phyloP scores from a whole-genome alignment of 371 early-diverging fungal species.

The Actinomortierella wolfii region DNA sequence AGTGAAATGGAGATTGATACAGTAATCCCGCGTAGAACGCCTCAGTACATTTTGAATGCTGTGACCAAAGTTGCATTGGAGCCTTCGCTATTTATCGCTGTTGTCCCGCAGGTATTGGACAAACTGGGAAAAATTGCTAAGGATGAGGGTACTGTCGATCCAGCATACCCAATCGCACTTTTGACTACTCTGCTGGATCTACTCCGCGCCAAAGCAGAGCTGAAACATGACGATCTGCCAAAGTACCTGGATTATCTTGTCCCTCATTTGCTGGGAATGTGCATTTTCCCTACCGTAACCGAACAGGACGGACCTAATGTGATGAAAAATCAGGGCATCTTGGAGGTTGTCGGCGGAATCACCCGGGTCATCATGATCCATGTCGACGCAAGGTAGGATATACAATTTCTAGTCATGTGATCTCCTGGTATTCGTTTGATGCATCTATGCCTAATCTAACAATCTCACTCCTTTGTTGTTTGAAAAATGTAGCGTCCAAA shows the following conservation, averaged over 20 bases:
- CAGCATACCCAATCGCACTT: slow-evolving; percentile 52
- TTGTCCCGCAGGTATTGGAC: slow-evolving; percentile 38
- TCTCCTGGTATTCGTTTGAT: too few relatives aligned
- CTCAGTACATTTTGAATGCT: slow-evolving; percentile 41
- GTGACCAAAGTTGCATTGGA: slow-evolving; percentile 47
- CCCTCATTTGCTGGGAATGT: slow-evolving; percentile 52
- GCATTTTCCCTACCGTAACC: slow-evolving; percentile 51
- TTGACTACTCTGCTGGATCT: slow-evolving; percentile 50
- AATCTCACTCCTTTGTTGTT: slow-evolving; percentile 1
- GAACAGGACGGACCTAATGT: slow-evolving; percentile 25
- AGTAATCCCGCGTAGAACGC: slow-evolving; percentile 27
- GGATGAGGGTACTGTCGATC: slow-evolving; percentile 13
- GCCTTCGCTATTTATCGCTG: slow-evolving; percentile 43
- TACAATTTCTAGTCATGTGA: too few relatives aligned
- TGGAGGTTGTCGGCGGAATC: slow-evolving; percentile 53
- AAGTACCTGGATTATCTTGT: slow-evolving; percentile 52
- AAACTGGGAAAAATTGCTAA: slow-evolving; percentile 4
- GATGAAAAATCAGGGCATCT: slow-evolving; percentile 27
- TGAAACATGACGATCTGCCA: slow-evolving; percentile 52
- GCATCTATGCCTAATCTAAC: too few relatives aligned
- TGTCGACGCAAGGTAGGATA: slow-evolving; percentile 51
- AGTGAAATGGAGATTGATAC: slow-evolving; percentile 46
- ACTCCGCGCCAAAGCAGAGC: slow-evolving; percentile 48
- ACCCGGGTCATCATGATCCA: slow-evolving; percentile 53
- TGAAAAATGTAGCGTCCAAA: slow-evolving; percentile 59